These are phyloP conservation scores for Trichophyton equinum DNA, from an alignment of 2,329 filamentous ascomycete genomes.

Conservation along the genomic window DNA sequence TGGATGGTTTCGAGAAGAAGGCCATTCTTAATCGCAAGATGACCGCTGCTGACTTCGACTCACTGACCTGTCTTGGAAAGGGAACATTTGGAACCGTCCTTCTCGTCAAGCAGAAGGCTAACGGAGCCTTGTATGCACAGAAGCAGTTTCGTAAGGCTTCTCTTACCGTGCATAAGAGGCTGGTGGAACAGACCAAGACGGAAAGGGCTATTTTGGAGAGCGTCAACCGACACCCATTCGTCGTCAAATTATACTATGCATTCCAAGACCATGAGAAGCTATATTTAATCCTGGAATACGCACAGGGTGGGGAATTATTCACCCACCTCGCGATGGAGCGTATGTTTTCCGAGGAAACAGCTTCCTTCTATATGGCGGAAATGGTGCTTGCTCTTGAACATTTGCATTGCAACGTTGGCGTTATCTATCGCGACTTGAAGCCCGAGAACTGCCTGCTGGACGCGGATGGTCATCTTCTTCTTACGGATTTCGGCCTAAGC, in stretches of 20 bases:
- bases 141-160: slow-evolving; percentile 98
- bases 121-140: slow-evolving; percentile 85
- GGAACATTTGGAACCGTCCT: slow-evolving; percentile 92
- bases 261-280: slow-evolving; percentile 98
- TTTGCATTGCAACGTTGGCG: slow-evolving; percentile 79
- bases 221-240: slow-evolving; percentile 91
- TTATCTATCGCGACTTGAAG: slow-evolving; percentile 94
- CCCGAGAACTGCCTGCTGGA: slow-evolving; percentile 95
- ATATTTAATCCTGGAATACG: slow-evolving; percentile 94
- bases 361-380: slow-evolving; percentile 97
- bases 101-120: slow-evolving; percentile 77
- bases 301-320: slow-evolving; percentile 91
- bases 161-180: slow-evolving; percentile 84
- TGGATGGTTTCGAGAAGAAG: slow-evolving; percentile 39
- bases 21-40: slow-evolving; percentile 60
- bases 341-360: slow-evolving; percentile 83
- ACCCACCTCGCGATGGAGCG: slow-evolving; percentile 86
- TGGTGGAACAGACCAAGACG: slow-evolving; percentile 94
- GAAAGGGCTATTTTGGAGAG: slow-evolving; percentile 91
- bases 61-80: slow-evolving; percentile 84
- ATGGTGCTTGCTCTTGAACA: slow-evolving; percentile 91
- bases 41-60: slow-evolving; percentile 79
- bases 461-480: slow-evolving; percentile 74
- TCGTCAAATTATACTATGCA: slow-evolving; percentile 95
- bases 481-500: slow-evolving; percentile 93